Evolutionary conservation across 257 asterid genomes (phyloP).

Genomic region (Lycium barbarum): DNA sequence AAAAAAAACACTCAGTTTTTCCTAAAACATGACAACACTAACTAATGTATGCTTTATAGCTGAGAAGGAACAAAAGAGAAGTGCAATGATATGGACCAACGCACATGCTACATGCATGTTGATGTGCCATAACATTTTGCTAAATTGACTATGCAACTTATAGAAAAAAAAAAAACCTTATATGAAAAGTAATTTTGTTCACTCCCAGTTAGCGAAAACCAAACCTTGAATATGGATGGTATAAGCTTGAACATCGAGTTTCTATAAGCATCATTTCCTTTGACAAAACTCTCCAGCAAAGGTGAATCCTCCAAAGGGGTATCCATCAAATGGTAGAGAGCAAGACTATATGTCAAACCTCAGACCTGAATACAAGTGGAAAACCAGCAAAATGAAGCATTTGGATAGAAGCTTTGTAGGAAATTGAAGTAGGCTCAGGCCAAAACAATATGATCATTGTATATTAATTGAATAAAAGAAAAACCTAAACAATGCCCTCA

Average conservation of each 20-base stretch:
- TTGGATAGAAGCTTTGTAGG: not conserved
- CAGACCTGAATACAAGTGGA: constrained; percentile 54
- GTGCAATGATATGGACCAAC: not conserved
- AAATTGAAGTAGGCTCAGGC: constrained; percentile 28
- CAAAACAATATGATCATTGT: constrained; percentile 5
- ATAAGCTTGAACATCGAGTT: constrained; percentile 97
- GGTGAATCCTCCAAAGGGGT: constrained; percentile 82
- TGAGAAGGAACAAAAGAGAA: constrained; percentile 21
- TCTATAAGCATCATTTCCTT: constrained; percentile 86
- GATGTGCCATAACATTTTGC: not conserved
- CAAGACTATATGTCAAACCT: constrained; percentile 82
- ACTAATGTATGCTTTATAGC: not conserved
- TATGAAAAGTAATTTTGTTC: constrained; percentile 26
- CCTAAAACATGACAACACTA: not conserved
- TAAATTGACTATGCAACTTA: not conserved
- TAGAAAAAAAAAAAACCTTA: not conserved
- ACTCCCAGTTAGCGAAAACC: constrained; percentile 25
- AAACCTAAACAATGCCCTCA: constrained; percentile 86
- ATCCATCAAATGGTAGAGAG: constrained; percentile 86
- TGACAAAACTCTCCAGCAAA: constrained; percentile 85
- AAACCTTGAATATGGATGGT: constrained; percentile 87
- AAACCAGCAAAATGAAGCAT: not conserved
- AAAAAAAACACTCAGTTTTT: too few species aligned
- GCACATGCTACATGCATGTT: constrained; percentile 24
- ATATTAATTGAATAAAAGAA: not conserved